Evolutionary conservation across 805 yeast genomes (phyloP).

Genomic region (Cyberlindnera americana): DNA sequence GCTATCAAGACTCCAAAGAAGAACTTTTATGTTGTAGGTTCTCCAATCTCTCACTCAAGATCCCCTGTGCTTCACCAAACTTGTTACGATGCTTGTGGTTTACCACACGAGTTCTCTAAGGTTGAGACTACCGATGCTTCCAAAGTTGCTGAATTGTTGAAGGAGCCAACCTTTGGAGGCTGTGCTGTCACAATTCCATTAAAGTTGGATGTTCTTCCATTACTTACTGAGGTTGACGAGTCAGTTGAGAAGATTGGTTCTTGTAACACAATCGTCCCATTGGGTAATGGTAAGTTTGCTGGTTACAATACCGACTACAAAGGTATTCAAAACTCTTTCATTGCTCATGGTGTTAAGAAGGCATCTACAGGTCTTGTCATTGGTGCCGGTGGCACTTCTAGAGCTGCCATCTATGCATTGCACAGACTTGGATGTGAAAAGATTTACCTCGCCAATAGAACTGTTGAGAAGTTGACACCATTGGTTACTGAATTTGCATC

Average conservation of each 20-base stretch:
- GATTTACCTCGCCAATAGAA: slow-evolving; percentile 81
- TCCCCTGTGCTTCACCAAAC: slow-evolving; percentile 87
- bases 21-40: slow-evolving; percentile 72
- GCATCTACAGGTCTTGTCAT: slow-evolving; percentile 66
- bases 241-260: slow-evolving; percentile 88
- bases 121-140: slow-evolving; percentile 66
- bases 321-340: slow-evolving; percentile 74
- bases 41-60: slow-evolving; percentile 80
- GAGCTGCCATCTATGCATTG: slow-evolving; percentile 91
- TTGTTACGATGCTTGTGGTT: slow-evolving; percentile 66
- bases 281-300: slow-evolving; percentile 43
- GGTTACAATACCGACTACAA: slow-evolving; percentile 97
- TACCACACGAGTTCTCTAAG: slow-evolving; percentile 68
- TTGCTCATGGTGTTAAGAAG: slow-evolving; percentile 47
- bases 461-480: slow-evolving; percentile 57
- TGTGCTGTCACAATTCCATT: slow-evolving; percentile 92
- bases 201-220: slow-evolving; percentile 73
- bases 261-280: slow-evolving; percentile 77
- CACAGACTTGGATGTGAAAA: slow-evolving; percentile 69
- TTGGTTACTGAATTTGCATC: slow-evolving; percentile 54
- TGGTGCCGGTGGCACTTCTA: slow-evolving; percentile 97
- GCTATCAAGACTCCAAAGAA: slow-evolving; percentile 50
- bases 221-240: slow-evolving; percentile 61
- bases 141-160: slow-evolving; percentile 51
- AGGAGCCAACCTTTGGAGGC: slow-evolving; percentile 72